These are phyloP conservation scores for Batkoa obscura DNA, from an alignment of 371 early-diverging fungal species.

Conservation along the genomic window DNA sequence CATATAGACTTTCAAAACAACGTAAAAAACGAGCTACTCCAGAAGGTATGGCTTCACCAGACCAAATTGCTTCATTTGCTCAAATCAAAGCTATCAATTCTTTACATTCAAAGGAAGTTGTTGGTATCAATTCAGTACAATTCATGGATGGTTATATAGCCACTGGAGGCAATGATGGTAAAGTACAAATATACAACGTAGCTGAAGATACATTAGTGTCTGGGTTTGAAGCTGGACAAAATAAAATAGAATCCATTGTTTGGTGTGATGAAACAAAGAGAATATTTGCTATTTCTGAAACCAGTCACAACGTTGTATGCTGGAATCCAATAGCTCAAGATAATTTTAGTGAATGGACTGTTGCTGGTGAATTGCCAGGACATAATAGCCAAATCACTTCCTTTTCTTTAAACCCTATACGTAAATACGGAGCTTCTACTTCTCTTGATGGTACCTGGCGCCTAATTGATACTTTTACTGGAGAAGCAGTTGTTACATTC, in stretches of 20 bases:
- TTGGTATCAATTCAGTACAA: conserved; percentile 57
- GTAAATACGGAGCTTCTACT: conserved; percentile 55
- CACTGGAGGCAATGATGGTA: conserved; percentile 68
- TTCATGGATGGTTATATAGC: conserved; percentile 35
- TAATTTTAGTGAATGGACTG: not conserved
- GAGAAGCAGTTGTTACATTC: conserved; percentile 30
- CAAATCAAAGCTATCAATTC: conserved; percentile 31
- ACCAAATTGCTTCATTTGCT: conserved; percentile 36
- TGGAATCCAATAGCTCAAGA: conserved; percentile 5
- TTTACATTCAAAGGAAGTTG: conserved; percentile 50
- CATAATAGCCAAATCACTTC: conserved; percentile 53
- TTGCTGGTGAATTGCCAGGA: conserved; percentile 12
- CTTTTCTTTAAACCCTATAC: conserved; percentile 54
- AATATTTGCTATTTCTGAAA: not conserved
- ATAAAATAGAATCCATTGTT: conserved; percentile 30
- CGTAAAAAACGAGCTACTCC: conserved; percentile 78
- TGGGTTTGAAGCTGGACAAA: conserved; percentile 60
- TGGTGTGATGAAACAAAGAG: not conserved
- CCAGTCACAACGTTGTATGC: conserved; percentile 1
- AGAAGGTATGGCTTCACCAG: conserved; percentile 40
- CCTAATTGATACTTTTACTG: conserved; percentile 49
- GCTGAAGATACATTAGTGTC: conserved; percentile 39
- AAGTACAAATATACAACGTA: conserved; percentile 44
- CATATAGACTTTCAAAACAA: conserved; percentile 28
- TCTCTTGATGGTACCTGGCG: conserved; percentile 63